A percentile compares a stretch with the other conserved stretches of the same genome.
Evolutionary conservation across 2,329 filamentous ascomycete species (phyloP).

Genomic region (Beauveria scarabaeidicola): DNA sequence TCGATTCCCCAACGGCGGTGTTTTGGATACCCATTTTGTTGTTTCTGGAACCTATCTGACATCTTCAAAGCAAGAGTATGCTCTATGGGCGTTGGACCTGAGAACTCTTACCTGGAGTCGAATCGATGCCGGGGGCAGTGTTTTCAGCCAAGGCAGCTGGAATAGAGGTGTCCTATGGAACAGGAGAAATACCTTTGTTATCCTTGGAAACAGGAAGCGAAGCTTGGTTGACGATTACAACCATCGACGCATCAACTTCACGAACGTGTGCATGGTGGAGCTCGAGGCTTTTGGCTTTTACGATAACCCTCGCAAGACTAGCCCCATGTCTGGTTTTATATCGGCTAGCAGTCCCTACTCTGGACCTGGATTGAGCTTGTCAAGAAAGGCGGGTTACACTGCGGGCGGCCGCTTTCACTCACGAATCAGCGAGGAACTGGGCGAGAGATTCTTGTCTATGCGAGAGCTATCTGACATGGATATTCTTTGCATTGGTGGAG

Average conservation of each 20-base stretch:
- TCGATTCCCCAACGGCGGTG: conserved; percentile 88
- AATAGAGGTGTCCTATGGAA: conserved; percentile 93
- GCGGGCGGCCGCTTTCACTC: conserved; percentile 71
- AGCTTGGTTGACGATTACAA: conserved; percentile 97
- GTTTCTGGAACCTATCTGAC: conserved; percentile 96
- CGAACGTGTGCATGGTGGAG: conserved; percentile 93
- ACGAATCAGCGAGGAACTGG: conserved; percentile 73
- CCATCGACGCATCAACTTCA: conserved; percentile 94
- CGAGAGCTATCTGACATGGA: conserved; percentile 96
- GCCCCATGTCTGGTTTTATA: conserved; percentile 72
- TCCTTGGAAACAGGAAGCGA: conserved; percentile 85
- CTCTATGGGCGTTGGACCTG: conserved; percentile 88
- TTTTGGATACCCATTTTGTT: conserved; percentile 94
- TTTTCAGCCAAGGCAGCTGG: conserved; percentile 97
- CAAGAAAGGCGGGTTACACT: conserved; percentile 53
- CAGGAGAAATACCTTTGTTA: conserved; percentile 87
- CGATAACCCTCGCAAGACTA: conserved; percentile 77
- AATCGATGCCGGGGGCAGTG: conserved; percentile 87
- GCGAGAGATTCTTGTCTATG: conserved; percentile 67
- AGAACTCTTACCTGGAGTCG: conserved; percentile 85
- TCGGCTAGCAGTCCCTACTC: conserved; percentile 70
- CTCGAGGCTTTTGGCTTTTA: conserved; percentile 95
- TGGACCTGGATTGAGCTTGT: conserved; percentile 46
- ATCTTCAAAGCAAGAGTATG: conserved; percentile 96
- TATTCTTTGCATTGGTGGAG: conserved; percentile 81